A percentile compares a stretch with the other conserved stretches of the same genome.
Evolutionary conservation across 2,329 filamentous ascomycete species (phyloP).

Genomic region (Ophiocordyceps robertsii): DNA sequence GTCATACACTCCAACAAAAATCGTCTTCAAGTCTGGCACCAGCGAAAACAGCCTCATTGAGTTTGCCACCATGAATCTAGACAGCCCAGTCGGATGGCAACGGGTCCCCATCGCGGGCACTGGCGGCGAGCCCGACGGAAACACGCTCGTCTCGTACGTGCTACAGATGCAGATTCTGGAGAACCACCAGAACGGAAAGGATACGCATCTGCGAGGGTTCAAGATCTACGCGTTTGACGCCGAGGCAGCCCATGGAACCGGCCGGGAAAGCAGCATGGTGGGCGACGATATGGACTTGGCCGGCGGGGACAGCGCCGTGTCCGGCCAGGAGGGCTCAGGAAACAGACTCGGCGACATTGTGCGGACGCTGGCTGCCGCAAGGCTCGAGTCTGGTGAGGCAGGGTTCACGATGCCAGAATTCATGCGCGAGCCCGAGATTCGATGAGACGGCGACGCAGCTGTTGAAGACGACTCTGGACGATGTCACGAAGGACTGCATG

Average conservation of each 20-base stretch:
- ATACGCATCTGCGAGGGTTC: conserved; percentile 89
- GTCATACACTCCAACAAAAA: conserved; percentile 90
- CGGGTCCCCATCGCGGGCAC: conserved; percentile 53
- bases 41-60: conserved; percentile 84
- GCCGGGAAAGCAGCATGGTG: conserved; percentile 19
- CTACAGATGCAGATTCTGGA: conserved; percentile 84
- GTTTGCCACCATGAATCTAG: conserved; percentile 68
- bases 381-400: conserved; percentile 19
- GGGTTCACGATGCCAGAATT: conserved; percentile 25
- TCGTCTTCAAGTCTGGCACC: conserved; percentile 78
- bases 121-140: conserved; percentile 49
- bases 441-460: conserved; percentile 10
- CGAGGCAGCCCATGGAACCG: conserved; percentile 28
- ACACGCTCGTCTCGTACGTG: conserved; percentile 74
- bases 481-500: background rate
- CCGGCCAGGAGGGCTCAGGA: background rate
- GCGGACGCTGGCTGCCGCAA: conserved; percentile 12
- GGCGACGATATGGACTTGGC: conserved; percentile 15
- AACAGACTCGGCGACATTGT: conserved; percentile 15
- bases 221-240: conserved; percentile 62
- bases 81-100: conserved; percentile 78
- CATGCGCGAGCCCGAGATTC: conserved; percentile 28
- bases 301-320: conserved; percentile 5
- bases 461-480: background rate
- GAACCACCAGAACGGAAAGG: conserved; percentile 98